Evolutionary conservation across 345 rosid species (phyloP), one percentile per base, ranked within the genome.

Genomic region (Eutrema yunnanense): DNA sequence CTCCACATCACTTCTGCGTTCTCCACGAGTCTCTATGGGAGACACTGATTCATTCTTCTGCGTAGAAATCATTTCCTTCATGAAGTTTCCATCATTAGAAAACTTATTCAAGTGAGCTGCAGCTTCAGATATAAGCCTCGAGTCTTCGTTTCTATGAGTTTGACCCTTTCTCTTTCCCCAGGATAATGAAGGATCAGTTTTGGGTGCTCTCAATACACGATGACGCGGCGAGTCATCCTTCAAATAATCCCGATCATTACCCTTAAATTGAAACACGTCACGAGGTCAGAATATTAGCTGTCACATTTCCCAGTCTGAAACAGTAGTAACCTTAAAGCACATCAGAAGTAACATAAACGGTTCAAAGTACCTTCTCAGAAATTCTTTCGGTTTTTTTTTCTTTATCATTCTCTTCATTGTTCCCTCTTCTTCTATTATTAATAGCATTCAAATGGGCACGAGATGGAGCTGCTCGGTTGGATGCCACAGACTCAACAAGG

Each of bases 361-460:
- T 37, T 42, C 5, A 1, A 69, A 16, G 51, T 79, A 90, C 96
- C 93, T 85, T 82, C 32, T 74, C 75, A 72, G 75, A 63, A 65
- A 75, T 63, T 72, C 74, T 75, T 57, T 73, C 87, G 32, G 63
- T 63, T 79, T 81, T 67, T 49, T 79, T 69, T 6, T 69, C 81
- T 10, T 59, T 44, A 67, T 36, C 56, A n/a, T 49, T 53, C 37
- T 84, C 81, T 61, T 78, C 85, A 60, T 54, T 65, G 43, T 37
- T 61, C 22, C 79, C 87, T 50, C 78, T 84, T 79, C 73, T 71
- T 82, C 99, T 84, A 71, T 62, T 86, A 63, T 75, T 88, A 74
- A 90, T 90, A 29, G 96, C 96, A 81, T 77, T 84, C 65, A 95
- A 76, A 82, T 95, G 99, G 51, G 99, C 93, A 53, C 86, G 92